Percentiles rank a stretch among this genome's conserved stretches.
phyloP scores from a whole-genome alignment of 768 basidiomycete genomes.

The Pholiota microspora region DNA sequence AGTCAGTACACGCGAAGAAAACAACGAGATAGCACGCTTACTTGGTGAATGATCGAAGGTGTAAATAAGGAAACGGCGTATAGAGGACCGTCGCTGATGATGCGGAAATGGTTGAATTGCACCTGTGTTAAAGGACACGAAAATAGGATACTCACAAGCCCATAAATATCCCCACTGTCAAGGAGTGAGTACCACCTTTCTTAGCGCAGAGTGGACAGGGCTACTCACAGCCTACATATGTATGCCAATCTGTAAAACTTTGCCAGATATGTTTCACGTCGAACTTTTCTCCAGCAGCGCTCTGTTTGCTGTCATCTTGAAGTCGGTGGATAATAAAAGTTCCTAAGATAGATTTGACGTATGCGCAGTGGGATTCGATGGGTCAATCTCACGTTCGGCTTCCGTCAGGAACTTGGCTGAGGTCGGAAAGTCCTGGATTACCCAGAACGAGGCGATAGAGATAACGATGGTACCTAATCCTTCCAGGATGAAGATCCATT shows the following conservation, averaged over 20 bases:
- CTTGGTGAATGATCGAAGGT: conserved; percentile 57
- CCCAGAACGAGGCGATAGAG: conserved; percentile 61
- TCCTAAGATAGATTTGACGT: conserved; percentile 30
- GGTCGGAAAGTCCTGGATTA: conserved; percentile 79
- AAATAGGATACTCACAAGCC: conserved; percentile 47
- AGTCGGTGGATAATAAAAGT: conserved; percentile 64
- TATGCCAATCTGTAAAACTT: conserved; percentile 69
- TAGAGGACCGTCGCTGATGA: conserved; percentile 50
- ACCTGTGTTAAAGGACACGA: conserved; percentile 1
- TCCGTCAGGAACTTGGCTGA: conserved; percentile 67
- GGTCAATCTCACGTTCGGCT: conserved; percentile 48
- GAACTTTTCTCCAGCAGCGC: conserved; percentile 62
- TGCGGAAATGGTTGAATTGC: conserved; percentile 5
- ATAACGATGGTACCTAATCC: conserved; percentile 65
- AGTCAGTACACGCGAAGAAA: neutral
- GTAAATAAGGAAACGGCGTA: conserved; percentile 52
- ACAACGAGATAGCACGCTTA: conserved; percentile 26
- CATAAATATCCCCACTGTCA: conserved; percentile 65
- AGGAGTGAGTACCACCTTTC: neutral
- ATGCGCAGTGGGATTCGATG: neutral
- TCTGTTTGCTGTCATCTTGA: conserved; percentile 61
- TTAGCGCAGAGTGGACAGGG: neutral
- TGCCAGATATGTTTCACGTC: conserved; percentile 54
- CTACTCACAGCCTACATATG: conserved; percentile 63
- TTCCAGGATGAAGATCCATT: conserved; percentile 76